Evolutionary conservation across 2,329 filamentous ascomycete genomes (phyloP), one percentile per base, ranked within the genome.

Genomic region (Aspergillus aculeatinus): DNA sequence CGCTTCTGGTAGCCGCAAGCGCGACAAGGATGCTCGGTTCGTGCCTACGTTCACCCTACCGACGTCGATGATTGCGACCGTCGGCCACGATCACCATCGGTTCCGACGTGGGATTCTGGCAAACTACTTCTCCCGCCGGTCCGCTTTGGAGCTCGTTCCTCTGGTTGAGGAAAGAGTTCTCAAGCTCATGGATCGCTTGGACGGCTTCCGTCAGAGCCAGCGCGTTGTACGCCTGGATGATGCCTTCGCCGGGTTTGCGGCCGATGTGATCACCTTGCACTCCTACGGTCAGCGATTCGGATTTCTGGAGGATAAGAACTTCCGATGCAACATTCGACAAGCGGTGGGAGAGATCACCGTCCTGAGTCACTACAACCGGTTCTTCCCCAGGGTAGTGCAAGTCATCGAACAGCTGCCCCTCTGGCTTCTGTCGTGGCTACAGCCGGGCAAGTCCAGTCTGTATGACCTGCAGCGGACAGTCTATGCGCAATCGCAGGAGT

Each of bases 291-390:
- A 53, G 31, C 9, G 29, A 27, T 58, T 27, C 23, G 25, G 39
- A 1, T 58, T 48, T 25, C 42, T 58, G 3, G 49, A 52, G n/a
- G 56, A 58, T 12, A 25, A 51, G 14, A 29, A 19, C 27, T 58
- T 58, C 23, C 49, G 56, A 7, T 52, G 48, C 42, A 49, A 58
- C 7, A 47, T 58, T 23, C 56, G 49, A n/a, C 21, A 42, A 21
- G 35, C 25, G 5, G 42, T 44, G 10, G 56, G 29, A 4, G 71
- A 70, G 2, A 59, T 70, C 9, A 65, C 73, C 60, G 60, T 44
- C 51, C 71, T 65, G 44, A 64, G 63, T 2, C 69, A 71, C 19
- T 49, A 66, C 25, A 60, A 63, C 25, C 62, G 63, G 5, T 65
- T 63, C 19, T 70, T 70, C 14, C 65, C 67, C 0, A 27, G 63